Evolutionary conservation across 2,329 filamentous ascomycete genomes (phyloP).

Genomic region (Aspergillus sergii): DNA sequence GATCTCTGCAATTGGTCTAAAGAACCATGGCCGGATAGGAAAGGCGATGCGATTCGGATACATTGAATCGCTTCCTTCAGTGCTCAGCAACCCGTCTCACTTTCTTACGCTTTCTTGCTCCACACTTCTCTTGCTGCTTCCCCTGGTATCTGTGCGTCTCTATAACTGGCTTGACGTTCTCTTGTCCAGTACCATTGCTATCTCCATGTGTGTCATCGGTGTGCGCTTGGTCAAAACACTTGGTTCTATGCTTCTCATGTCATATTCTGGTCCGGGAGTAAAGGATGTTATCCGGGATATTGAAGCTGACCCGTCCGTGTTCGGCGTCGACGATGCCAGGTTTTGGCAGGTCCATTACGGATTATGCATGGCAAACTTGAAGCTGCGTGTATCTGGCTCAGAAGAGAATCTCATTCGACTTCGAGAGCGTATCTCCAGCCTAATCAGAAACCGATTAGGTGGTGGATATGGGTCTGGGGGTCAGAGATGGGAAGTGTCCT

Average conservation of each 20-base stretch:
- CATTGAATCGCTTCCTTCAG: conserved; percentile 76
- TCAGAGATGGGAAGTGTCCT: conserved; percentile 88
- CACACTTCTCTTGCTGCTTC: conserved; percentile 74
- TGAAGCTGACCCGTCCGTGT: conserved; percentile 74
- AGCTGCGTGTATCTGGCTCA: conserved; percentile 71
- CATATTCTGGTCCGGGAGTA: conserved; percentile 67
- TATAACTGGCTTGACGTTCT: conserved; percentile 82
- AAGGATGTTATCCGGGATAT: conserved; percentile 82
- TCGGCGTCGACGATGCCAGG: conserved; percentile 81
- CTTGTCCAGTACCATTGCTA: conserved; percentile 77
- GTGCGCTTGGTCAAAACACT: conserved; percentile 81
- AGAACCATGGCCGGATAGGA: conserved; percentile 89
- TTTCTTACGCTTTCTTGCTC: conserved; percentile 91
- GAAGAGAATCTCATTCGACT: conserved; percentile 73
- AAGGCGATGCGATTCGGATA: conserved; percentile 86
- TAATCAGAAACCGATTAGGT: conserved; percentile 83
- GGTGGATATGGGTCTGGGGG: conserved; percentile 81
- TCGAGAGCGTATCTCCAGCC: conserved; percentile 71
- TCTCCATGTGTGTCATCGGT: conserved; percentile 87
- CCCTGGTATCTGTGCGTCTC: conserved; percentile 77
- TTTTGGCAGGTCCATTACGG: conserved; percentile 99
- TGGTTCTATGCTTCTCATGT: conserved; percentile 95
- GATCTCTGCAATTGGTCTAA: conserved; percentile 81
- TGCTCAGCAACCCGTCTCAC: conserved; percentile 94
- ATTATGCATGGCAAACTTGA: conserved; percentile 92